Evolutionary conservation across 2,329 filamentous ascomycete genomes (phyloP).

Genomic region (Fusarium humuli): DNA sequence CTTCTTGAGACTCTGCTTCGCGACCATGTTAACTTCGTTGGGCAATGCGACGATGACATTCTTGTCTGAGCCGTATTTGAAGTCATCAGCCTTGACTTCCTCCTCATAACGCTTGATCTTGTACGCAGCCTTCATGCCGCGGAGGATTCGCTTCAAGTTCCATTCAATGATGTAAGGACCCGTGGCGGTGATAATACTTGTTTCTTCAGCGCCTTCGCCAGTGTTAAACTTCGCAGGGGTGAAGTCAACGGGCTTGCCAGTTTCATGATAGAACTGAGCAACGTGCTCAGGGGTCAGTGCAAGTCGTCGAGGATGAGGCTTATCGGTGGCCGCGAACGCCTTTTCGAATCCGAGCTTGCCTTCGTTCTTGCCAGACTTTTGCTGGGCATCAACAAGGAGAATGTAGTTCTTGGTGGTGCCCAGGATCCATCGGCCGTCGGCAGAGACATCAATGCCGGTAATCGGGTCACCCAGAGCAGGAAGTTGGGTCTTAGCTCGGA

Average conservation of each 20-base stretch:
- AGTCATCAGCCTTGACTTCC: conserved; percentile 97
- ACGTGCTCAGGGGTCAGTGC: conserved; percentile 91
- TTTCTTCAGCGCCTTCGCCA: conserved; percentile 82
- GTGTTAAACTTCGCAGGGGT: conserved; percentile 95
- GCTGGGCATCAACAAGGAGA: conserved; percentile 89
- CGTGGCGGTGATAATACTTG: conserved; percentile 95
- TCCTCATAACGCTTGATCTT: conserved; percentile 96
- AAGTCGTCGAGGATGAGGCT: conserved; percentile 91
- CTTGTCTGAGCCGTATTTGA: conserved; percentile 96
- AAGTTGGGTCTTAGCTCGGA: conserved; percentile 97
- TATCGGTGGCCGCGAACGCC: conserved; percentile 89
- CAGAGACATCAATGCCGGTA: conserved; percentile 92
- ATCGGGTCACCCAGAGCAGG: conserved; percentile 96
- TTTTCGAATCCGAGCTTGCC: conserved; percentile 98
- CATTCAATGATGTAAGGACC: conserved; percentile 97
- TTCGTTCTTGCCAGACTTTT: conserved; percentile 94
- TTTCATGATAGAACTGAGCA: conserved; percentile 97
- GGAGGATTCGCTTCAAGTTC: conserved; percentile 90
- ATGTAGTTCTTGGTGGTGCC: conserved; percentile 95
- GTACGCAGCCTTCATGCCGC: conserved; percentile 86
- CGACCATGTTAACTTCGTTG: conserved; percentile 98
- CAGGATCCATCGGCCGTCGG: conserved; percentile 94
- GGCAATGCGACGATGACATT: conserved; percentile 97
- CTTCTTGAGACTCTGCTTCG: conserved; percentile 83
- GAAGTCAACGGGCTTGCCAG: conserved; percentile 85